These are phyloP conservation scores for Epichloe uncinata DNA, from an alignment of 2,329 filamentous ascomycete genomes.

Conservation along the genomic window DNA sequence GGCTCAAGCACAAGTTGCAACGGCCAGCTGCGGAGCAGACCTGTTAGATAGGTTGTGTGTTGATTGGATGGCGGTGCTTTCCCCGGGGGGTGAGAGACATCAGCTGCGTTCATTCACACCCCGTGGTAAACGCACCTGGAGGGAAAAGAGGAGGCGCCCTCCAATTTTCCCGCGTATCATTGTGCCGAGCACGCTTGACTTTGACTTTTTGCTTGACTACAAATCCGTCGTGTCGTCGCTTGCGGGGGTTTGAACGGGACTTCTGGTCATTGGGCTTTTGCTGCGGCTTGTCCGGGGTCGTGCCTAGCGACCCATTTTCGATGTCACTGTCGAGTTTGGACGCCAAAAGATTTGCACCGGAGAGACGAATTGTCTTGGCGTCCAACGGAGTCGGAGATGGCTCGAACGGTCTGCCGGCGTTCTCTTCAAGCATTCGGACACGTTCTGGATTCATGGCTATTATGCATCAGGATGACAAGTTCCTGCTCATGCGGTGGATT, in stretches of 20 bases:
- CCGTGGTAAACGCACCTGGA: neutral
- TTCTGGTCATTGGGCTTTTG: neutral
- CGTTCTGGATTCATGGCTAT: too few species aligned
- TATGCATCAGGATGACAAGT: too few species aligned
- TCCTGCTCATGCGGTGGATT: too few species aligned
- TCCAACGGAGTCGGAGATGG: too few species aligned
- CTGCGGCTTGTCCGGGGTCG: too few species aligned
- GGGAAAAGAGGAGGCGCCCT: neutral
- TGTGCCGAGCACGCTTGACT: neutral
- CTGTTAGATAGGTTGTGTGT: slow-evolving; percentile 7
- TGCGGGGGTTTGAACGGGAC: neutral
- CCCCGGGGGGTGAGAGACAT: neutral
- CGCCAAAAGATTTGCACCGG: too few species aligned
- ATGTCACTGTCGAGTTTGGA: neutral
- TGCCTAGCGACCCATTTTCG: neutral
- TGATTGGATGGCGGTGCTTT: slow-evolving; percentile 5
- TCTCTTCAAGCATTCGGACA: too few species aligned
- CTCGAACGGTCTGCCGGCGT: too few species aligned
- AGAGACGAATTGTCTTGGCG: too few species aligned
- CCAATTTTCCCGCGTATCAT: neutral
- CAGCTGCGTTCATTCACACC: neutral
- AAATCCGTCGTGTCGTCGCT: neutral
- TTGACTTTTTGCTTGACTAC: neutral
- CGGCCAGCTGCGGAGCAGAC: slow-evolving; percentile 6
- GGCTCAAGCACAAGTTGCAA: slow-evolving; percentile 8